phyloP scores from a whole-genome alignment of 768 basidiomycete species.

The Naganishia vishniacii region DNA sequence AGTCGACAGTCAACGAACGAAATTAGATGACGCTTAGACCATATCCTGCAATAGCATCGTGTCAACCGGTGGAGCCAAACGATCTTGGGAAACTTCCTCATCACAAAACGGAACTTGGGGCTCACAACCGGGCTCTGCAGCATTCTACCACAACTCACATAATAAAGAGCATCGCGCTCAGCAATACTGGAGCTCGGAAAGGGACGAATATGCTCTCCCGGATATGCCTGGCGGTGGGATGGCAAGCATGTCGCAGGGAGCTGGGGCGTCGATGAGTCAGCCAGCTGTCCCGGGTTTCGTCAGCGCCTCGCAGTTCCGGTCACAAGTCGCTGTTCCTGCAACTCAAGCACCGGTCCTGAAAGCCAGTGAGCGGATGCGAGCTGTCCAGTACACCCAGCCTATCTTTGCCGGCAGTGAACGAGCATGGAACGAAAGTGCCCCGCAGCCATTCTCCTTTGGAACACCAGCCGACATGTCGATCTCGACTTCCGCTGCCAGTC shows the following conservation, averaged over 20 bases:
- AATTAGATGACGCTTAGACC: too few relatives aligned
- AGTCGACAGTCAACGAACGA: conserved; percentile 1
- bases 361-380: conserved; percentile 4
- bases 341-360: background rate
- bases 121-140: conserved; percentile 29
- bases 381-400: background rate
- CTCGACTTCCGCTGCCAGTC: background rate
- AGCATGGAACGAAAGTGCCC: conserved; percentile 10
- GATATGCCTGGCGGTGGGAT: conserved; percentile 21
- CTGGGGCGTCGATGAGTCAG: background rate
- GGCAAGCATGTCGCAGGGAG: background rate
- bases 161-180: conserved; percentile 31
- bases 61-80: background rate
- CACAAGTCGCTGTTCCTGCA: background rate
- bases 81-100: background rate
- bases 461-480: conserved; percentile 20
- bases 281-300: conserved; percentile 18
- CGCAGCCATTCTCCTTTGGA: conserved; percentile 19
- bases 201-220: conserved; percentile 46
- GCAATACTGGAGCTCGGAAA: conserved; percentile 47
- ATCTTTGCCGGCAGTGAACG: conserved; percentile 8
- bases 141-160: conserved; percentile 28
- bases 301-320: conserved; percentile 26
- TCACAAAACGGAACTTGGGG: background rate
- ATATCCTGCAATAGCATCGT: background rate